phyloP scores from a whole-genome alignment of 169 alveolate species.

The Eimeria acervulina region DNA sequence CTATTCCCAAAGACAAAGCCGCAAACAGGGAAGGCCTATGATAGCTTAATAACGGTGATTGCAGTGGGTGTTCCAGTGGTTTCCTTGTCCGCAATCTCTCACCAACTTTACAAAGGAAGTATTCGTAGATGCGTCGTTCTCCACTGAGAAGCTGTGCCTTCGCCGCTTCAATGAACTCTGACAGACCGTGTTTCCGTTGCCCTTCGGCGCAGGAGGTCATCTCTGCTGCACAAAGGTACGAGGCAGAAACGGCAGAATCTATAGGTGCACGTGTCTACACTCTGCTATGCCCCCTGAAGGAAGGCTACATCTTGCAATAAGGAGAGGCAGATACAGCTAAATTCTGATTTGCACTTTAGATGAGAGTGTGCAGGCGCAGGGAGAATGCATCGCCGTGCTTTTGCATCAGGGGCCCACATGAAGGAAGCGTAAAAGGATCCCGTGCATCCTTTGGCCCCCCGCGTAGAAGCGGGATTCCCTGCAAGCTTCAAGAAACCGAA shows the following conservation, averaged over 20 bases:
- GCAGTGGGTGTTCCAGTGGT: background rate
- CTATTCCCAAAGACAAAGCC: background rate
- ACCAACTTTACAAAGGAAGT: slow-evolving; percentile 94
- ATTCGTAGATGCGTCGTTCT: slow-evolving; percentile 92
- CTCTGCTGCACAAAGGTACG: slow-evolving; percentile 1
- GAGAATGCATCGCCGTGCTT: background rate
- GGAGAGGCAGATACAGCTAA: background rate
- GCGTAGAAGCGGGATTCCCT: slow-evolving; percentile 78
- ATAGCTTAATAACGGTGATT: background rate
- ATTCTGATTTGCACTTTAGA: background rate
- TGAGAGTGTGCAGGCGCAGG: background rate
- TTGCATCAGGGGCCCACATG: slow-evolving; percentile 14
- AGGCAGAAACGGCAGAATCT: background rate
- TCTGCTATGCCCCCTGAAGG: no score
- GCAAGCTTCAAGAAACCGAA: slow-evolving; percentile 27
- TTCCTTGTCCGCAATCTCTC: slow-evolving; percentile 42
- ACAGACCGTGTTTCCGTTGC: slow-evolving; percentile 5
- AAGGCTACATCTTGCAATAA: background rate
- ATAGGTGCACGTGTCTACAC: background rate
- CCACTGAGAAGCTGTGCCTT: slow-evolving; percentile 87
- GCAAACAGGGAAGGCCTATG: background rate
- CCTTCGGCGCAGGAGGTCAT: slow-evolving; percentile 24
- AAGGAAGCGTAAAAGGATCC: slow-evolving; percentile 65
- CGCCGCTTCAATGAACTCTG: slow-evolving; percentile 83
- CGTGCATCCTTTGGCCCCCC: slow-evolving; percentile 63